These are phyloP conservation scores for Diplosphaera chodatii DNA, from an alignment of 139 green algal genomes.

Conservation along the genomic window DNA sequence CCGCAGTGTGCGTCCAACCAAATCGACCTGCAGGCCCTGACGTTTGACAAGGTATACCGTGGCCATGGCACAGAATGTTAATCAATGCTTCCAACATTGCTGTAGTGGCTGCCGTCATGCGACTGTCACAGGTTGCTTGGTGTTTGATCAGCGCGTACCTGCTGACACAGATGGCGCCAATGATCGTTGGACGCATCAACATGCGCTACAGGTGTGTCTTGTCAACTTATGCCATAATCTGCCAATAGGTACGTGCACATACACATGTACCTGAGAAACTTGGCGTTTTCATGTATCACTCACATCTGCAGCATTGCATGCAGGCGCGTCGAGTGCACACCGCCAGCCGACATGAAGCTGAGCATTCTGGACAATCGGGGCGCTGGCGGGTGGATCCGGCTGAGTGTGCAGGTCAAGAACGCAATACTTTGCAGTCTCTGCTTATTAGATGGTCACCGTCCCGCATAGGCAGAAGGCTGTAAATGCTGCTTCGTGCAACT, in stretches of 20 bases:
- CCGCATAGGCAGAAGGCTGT: too few relatives aligned
- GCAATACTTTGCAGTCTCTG: too few relatives aligned
- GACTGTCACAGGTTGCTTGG: background rate
- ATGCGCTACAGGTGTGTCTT: conserved; percentile 16
- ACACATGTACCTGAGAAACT: too few relatives aligned
- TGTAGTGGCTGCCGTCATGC: too few relatives aligned
- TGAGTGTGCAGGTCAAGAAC: conserved; percentile 9
- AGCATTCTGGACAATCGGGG: conserved; percentile 27
- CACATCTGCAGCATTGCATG: background rate
- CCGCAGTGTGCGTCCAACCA: conserved; percentile 40
- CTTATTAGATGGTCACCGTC: too few relatives aligned
- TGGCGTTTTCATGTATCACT: too few relatives aligned
- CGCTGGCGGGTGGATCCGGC: conserved; percentile 29
- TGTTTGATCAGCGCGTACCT: too few relatives aligned
- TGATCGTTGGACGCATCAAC: conserved; percentile 18
- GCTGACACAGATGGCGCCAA: conserved; percentile 21
- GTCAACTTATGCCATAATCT: background rate
- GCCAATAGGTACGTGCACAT: too few relatives aligned
- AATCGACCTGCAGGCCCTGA: conserved; percentile 41
- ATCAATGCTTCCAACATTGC: background rate
- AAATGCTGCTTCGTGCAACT: too few relatives aligned
- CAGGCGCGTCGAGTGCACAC: conserved; percentile 32
- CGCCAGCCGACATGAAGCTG: conserved; percentile 21
- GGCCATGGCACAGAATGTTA: too few relatives aligned
- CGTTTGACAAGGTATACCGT: conserved; percentile 52